Base-by-base conservation (phyloP, 2,329 filamentous ascomycete species). In the Aspergillus latus region DNA sequence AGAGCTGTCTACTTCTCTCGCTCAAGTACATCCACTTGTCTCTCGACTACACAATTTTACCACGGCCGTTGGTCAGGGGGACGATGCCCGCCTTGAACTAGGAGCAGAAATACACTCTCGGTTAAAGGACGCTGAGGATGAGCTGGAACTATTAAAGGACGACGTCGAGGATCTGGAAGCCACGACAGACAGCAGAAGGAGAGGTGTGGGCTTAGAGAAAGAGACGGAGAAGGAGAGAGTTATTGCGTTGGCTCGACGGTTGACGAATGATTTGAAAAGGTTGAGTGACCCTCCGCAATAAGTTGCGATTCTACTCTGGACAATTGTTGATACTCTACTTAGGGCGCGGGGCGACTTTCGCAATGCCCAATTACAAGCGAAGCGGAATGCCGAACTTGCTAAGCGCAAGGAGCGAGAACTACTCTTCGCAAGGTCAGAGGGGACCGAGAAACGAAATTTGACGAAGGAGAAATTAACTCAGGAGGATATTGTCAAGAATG, bases 351-450 rank as follows among this genome's bases (percentile, higher is more conserved):
- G 81, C 34, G 83, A 85, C 32, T 97, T 95, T 73, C 87, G 92
- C 63, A 88, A 86, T 71, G 92, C 93, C 10, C 90, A 95, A 67
- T 78, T 96, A 52, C 80, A 84, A 28, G 92, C 91, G 16, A 93
- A 90, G 72, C 83, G 85, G 62, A 88, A 84, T 73, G 83, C 92
- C 37, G 84, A 90, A 66, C 77, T 81, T 53, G 89, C 91, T 13
- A 90, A 88, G 69, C 82, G 85, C 52, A 86, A 86, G 64, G 90
- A 97, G 72, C 85, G 90, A 62, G 84, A 91, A 63, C 78, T 91
- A 26, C 80, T 96, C 50, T 84, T 96, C 59, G 83, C 85, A 74
- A 79, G 64, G 76, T 76, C 67, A 5, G 66, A 70, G 16, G 63
- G 62, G 57, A 68, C 49, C 11, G 67, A 68, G 36, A 65, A 62